Evolutionary conservation across 139 green algal genomes (phyloP).

Genomic region (Chlorella sp.): DNA sequence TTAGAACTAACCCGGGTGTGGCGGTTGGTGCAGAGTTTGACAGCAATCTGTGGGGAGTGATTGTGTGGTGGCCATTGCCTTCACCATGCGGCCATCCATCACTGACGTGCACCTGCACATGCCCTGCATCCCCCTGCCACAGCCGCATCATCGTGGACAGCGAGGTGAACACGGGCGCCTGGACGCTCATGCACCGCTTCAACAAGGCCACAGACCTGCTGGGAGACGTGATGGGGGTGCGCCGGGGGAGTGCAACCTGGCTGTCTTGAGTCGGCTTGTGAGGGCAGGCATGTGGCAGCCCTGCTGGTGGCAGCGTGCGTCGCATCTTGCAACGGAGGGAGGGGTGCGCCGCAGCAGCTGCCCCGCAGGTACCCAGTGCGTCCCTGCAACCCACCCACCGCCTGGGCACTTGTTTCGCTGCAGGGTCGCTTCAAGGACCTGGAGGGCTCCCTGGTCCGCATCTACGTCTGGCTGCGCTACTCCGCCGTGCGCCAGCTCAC

Average conservation of each 20-base stretch:
- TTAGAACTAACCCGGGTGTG: too few species aligned
- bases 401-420: neutral
- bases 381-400: too few species aligned
- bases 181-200: conserved; percentile 98
- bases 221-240: conserved; percentile 49
- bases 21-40: too few species aligned
- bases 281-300: too few species aligned
- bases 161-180: conserved; percentile 74
- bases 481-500: conserved; percentile 91
- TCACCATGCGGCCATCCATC: too few species aligned
- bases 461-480: conserved; percentile 98
- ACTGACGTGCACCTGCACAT: too few species aligned
- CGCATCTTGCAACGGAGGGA: too few species aligned
- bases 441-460: conserved; percentile 64
- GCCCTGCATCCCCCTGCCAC: neutral
- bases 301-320: too few species aligned
- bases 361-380: too few species aligned
- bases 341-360: too few species aligned
- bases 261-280: neutral
- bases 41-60: too few species aligned
- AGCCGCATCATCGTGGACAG: conserved; percentile 77
- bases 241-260: neutral
- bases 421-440: conserved; percentile 51
- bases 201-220: conserved; percentile 92
- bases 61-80: too few species aligned